A percentile compares a stretch with the other conserved stretches of the same genome.
Evolutionary conservation across 805 yeast genomes (phyloP).

Genomic region (Candida incommunis): DNA sequence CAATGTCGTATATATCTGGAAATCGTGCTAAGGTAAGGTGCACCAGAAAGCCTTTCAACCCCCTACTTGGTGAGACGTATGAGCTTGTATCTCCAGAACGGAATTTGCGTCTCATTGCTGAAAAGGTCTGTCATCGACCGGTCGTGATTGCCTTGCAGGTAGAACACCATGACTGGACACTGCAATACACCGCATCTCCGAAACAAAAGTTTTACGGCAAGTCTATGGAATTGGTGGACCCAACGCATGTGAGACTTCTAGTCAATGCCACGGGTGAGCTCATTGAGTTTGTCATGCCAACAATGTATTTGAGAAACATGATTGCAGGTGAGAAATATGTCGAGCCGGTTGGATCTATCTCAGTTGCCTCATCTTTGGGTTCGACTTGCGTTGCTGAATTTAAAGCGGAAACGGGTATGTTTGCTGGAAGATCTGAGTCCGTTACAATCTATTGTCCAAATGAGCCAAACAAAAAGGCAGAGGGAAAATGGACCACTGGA

Average conservation of each 20-base stretch:
- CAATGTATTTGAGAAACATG: slow-evolving; percentile 67
- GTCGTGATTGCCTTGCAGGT: slow-evolving; percentile 69
- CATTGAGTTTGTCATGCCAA: slow-evolving; percentile 72
- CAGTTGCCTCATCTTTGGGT: slow-evolving; percentile 56
- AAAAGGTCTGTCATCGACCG: slow-evolving; percentile 83
- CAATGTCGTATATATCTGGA: slow-evolving; percentile 58
- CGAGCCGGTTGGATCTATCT: slow-evolving; percentile 65
- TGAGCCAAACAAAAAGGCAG: slow-evolving; percentile 18
- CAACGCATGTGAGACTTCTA: slow-evolving; percentile 49
- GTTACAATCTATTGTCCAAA: slow-evolving; percentile 20
- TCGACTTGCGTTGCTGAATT: slow-evolving; percentile 57
- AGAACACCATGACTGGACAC: slow-evolving; percentile 56
- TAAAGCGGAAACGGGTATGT: slow-evolving; percentile 62
- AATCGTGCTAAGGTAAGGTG: slow-evolving; percentile 63
- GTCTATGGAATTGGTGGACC: slow-evolving; percentile 66
- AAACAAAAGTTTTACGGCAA: slow-evolving; percentile 93
- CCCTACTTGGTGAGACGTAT: slow-evolving; percentile 83
- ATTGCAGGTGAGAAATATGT: slow-evolving; percentile 91
- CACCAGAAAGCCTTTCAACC: slow-evolving; percentile 85
- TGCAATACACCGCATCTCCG: slow-evolving; percentile 26
- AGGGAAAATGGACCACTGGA: slow-evolving; percentile 75
- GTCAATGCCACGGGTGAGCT: slow-evolving; percentile 50
- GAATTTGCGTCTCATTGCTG: slow-evolving; percentile 61
- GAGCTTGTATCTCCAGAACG: slow-evolving; percentile 78
- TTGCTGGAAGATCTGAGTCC: slow-evolving; percentile 69